phyloP scores from a whole-genome alignment of 352 stramenopile species.

The Phytopythium delawarense region DNA sequence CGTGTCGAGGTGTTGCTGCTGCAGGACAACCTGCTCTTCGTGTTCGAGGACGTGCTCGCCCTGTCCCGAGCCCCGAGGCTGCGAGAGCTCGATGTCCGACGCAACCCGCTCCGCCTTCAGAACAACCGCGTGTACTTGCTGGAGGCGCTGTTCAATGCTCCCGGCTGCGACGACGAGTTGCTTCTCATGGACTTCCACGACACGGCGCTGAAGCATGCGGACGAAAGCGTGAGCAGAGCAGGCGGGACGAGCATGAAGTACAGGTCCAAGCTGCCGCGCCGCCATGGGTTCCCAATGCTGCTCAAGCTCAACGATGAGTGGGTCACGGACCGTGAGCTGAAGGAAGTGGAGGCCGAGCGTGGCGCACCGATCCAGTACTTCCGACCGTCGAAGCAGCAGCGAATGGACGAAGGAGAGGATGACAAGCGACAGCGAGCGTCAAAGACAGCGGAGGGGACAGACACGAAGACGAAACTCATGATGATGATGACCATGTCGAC shows the following conservation, averaged over 20 bases:
- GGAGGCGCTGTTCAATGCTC: slow-evolving; percentile 36
- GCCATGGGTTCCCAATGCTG: slow-evolving; percentile 58
- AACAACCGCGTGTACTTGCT: slow-evolving; percentile 71
- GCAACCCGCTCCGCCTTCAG: slow-evolving; percentile 57
- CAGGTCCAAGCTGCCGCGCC: slow-evolving; percentile 37
- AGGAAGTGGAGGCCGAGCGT: slow-evolving; percentile 44
- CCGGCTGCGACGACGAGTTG: slow-evolving; percentile 23
- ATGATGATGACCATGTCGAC: slow-evolving; percentile 3
- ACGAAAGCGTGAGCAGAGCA: background rate
- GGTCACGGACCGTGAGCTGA: slow-evolving; percentile 53
- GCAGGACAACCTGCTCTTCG: slow-evolving; percentile 49
- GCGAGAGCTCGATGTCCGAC: slow-evolving; percentile 44
- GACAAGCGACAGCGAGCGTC: background rate
- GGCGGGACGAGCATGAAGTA: slow-evolving; percentile 22
- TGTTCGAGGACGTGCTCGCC: slow-evolving; percentile 60
- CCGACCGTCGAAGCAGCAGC: background rate
- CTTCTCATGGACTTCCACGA: slow-evolving; percentile 40
- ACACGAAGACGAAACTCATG: slow-evolving; percentile 1
- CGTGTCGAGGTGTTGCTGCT: slow-evolving; percentile 49
- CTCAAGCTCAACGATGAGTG: slow-evolving; percentile 50
- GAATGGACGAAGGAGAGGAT: background rate
- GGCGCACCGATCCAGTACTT: slow-evolving; percentile 48
- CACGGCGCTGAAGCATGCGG: slow-evolving; percentile 22
- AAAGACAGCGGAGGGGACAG: background rate
- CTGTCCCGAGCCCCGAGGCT: slow-evolving; percentile 40